Conservation (phyloP, 768 basidiomycete genomes). For the Daedaleopsis sinensis region DNA sequence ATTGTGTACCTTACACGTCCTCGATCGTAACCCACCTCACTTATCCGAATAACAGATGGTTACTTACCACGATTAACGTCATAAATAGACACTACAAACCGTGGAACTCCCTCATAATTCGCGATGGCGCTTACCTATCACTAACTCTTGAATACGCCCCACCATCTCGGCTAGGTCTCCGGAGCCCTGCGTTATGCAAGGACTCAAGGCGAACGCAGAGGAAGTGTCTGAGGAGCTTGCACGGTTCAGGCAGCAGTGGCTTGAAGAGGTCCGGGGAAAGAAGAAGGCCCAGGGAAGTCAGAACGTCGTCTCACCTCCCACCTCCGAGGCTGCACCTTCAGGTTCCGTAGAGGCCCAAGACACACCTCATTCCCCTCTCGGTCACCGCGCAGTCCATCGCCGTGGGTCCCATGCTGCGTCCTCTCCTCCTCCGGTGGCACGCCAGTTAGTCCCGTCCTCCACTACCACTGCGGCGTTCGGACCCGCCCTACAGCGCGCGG, state of each 20-base stretch:
- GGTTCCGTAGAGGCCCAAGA: background rate
- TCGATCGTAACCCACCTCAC: background rate
- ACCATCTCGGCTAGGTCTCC: slow-evolving; percentile 4
- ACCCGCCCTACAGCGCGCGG: slow-evolving; percentile 47
- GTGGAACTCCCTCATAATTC: background rate
- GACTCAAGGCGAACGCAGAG: background rate
- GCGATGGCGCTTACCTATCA: background rate
- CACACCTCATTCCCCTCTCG: background rate
- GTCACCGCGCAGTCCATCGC: background rate
- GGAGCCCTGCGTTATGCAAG: slow-evolving; percentile 1
- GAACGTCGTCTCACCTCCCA: background rate
- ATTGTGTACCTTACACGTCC: background rate
- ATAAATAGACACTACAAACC: background rate
- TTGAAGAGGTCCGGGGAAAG: slow-evolving; percentile 29
- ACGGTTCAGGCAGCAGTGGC: slow-evolving; percentile 75
- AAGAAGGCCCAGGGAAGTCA: slow-evolving; percentile 15
- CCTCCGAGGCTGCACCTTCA: background rate
- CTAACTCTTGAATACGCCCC: slow-evolving; percentile 3
- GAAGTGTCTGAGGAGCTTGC: slow-evolving; percentile 65
- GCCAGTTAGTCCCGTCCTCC: background rate
- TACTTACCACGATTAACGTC: background rate
- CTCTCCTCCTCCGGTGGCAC: background rate
- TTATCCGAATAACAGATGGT: background rate
- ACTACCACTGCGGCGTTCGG: slow-evolving; percentile 29
- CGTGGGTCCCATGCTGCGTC: background rate